Base-by-base conservation (phyloP, 2,329 filamentous ascomycete species). In the Aspergillus pseudoviridinutans region DNA sequence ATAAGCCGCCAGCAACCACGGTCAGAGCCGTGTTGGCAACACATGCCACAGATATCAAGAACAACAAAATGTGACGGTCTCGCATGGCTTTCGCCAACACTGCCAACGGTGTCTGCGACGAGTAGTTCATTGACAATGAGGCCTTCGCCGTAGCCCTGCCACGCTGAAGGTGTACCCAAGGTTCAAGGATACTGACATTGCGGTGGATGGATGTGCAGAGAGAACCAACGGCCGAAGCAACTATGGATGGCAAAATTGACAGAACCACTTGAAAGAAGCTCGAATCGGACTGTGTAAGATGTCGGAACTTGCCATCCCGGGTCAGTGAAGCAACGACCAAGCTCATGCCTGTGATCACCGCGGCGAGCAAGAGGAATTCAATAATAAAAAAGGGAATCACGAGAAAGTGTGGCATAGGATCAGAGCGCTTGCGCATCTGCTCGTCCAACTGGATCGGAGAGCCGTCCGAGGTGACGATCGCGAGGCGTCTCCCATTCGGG, bases 91-190 rank as follows among this genome's bases (percentile, higher is more conserved):
- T 73, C 35, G 65, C 56, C 3, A 73, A 61, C 4, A 72, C 65
- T 0, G 64, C 63, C 56, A 68, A 65, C 0, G 71, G 71, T 35
- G 65, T 73, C 41, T 73, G 71, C 4, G 68, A 70, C 1, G 70
- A 62, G 51, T 73, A 73, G 41, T 73, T 73, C 56, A 72, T 60
- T 0, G 68, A 70, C 35, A 73, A 52, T 0, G 71, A 72, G 3
- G 59, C 56, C 14, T 59, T 60, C 5, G 66, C 66, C 3, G 60
- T 53, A 0, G 66, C 71, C 59, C 64, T 66, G 4, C 71, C 71
- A 2, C 68, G 64, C 44, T 73, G 71, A 3, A 73, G 63, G 28
- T 73, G 70, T 6, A 73, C 70, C 71, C 71, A 73, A 2, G 71
- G 71, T 56, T 73, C 71, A 10, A 73, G 62, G 6, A 73, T 67